phyloP scores from a whole-genome alignment of 73 alveolate species.

The Stentor roeselii region DNA sequence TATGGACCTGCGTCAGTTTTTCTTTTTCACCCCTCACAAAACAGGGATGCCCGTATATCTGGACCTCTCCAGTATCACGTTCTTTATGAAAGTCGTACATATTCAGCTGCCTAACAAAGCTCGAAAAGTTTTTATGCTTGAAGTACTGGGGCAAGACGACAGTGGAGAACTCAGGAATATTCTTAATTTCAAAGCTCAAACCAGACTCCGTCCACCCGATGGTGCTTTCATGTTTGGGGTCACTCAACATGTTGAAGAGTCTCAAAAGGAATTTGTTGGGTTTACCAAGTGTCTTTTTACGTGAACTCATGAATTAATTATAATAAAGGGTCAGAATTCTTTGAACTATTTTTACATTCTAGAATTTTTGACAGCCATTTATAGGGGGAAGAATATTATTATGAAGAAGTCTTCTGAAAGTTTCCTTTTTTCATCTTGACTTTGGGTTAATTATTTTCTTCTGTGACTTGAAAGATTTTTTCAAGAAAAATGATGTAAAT shows the following conservation, averaged over 20 bases:
- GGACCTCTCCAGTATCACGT: slow-evolving; percentile 66
- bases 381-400: too few species aligned
- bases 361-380: too few species aligned
- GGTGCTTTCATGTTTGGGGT: slow-evolving; percentile 59
- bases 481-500: too few species aligned
- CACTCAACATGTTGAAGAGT: background rate
- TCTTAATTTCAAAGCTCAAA: slow-evolving; percentile 76
- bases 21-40: slow-evolving; percentile 44
- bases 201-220: slow-evolving; percentile 95
- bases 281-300: background rate
- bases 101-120: slow-evolving; percentile 94
- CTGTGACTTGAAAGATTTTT: too few species aligned
- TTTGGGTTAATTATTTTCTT: too few species aligned
- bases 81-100: slow-evolving; percentile 94
- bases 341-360: too few species aligned
- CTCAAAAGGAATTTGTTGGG: background rate
- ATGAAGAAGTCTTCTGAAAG: too few species aligned
- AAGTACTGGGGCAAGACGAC: slow-evolving; percentile 89
- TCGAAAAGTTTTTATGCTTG: slow-evolving; percentile 93
- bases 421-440: too few species aligned
- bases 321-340: too few species aligned
- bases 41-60: slow-evolving; percentile 46
- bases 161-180: slow-evolving; percentile 85
- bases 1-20: background rate
- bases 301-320: background rate